Base-by-base conservation (phyloP, 129 eudicot genomes). In the Gnaphalium uliginosum region DNA sequence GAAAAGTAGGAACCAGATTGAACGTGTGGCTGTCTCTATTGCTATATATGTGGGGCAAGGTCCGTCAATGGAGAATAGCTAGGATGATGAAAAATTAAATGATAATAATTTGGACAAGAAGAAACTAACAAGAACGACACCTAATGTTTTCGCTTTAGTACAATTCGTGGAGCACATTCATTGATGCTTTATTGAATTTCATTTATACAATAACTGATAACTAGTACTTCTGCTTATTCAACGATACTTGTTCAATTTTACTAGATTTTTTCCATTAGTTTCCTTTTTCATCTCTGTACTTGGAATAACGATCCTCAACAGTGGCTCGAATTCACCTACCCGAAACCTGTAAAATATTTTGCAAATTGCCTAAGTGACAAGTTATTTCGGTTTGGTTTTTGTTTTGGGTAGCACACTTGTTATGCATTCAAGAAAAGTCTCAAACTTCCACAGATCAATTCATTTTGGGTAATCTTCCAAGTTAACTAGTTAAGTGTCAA, bases 1-100 rank as follows among this genome's bases (percentile, higher is more conserved):
- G 26, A 13, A 78, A 78, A 78, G 77, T 70, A 30, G 75, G 71
- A 78, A 69, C 76, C 37, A 60, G 72, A 78, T 78, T 78, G 26
- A 29, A 59, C 76, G 56, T 56, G 75, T 69, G 69, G 62, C 62
- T 69, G 71, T 57, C 62, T 76, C 53, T 65, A 68, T 37, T 76
- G 62, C 61, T 24, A 18, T n/a, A n/a, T n/a, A n/a, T 39, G 59
- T 75, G 71, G 79, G 63, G 68, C 63, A 26, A 5, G 53, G 79
- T 51, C 41, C 66, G 53, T 75, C 79, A 75, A 75, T 32, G 25
- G 24, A 18, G 51, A 13, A 43, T 43, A 54, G 24, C 22, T 56
- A 56, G 51, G 61, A 30, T 50, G 68, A 73, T 24, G 30, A 51
- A 43, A 41, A 10, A 33, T 0, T n/a, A n/a, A 50, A 29, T 10